phyloP scores from a whole-genome alignment of 768 basidiomycete species.

The Termitomyces sp. region DNA sequence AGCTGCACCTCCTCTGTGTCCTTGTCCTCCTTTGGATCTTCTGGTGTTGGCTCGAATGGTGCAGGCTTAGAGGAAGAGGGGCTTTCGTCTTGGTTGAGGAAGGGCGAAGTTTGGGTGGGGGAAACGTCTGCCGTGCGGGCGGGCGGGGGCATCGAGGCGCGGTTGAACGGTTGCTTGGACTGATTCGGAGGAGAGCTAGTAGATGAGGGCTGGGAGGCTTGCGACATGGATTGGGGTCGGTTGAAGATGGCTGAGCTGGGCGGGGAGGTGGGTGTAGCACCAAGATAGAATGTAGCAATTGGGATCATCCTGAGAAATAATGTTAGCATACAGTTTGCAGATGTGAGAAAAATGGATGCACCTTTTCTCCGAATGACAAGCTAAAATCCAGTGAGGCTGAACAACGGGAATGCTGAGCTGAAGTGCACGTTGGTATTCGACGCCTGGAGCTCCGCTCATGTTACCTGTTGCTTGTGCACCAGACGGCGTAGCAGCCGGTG shows the following conservation, averaged over 20 bases:
- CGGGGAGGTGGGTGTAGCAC: conserved; percentile 49
- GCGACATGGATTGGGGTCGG: conserved; percentile 76
- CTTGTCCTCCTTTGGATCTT: conserved; percentile 38
- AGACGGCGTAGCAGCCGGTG: conserved; percentile 63
- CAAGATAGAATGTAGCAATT: conserved; percentile 79
- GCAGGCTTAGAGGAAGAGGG: conserved; percentile 18
- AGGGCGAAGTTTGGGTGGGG: conserved; percentile 30
- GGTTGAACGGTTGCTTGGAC: conserved; percentile 35
- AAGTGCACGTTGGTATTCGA: conserved; percentile 92
- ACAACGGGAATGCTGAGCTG: conserved; percentile 94
- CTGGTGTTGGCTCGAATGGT: conserved; percentile 47
- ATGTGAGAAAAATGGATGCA: conserved; percentile 25
- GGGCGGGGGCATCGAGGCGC: conserved; percentile 65
- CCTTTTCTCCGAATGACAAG: conserved; percentile 84
- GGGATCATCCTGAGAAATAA: conserved; percentile 67
- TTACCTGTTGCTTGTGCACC: conserved; percentile 54
- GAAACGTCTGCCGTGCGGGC: conserved; percentile 40
- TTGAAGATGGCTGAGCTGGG: conserved; percentile 33
- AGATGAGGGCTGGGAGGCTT: conserved; percentile 46
- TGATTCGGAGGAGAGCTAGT: conserved; percentile 28
- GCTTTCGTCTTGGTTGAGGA: conserved; percentile 34
- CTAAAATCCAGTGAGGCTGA: conserved; percentile 91
- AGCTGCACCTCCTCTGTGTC: conserved; percentile 26
- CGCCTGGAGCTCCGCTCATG: conserved; percentile 56
- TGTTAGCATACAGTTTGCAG: neutral